Conservation (phyloP, 805 yeast species). For the Starmerella ratchasimensis region DNA sequence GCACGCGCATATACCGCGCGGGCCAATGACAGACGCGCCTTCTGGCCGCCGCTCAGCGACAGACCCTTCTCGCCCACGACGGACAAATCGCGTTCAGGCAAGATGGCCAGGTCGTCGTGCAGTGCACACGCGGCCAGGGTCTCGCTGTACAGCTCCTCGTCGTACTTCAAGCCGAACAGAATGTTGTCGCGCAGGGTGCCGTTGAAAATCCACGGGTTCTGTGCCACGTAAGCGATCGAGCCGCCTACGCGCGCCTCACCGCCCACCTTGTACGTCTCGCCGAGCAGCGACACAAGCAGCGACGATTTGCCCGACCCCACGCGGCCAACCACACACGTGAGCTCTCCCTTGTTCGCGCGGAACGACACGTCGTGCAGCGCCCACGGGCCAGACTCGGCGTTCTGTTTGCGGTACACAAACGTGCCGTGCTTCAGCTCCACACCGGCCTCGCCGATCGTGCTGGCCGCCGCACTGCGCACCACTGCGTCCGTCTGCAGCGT, state of each 20-base stretch:
- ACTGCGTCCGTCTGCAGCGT: constrained; percentile 80
- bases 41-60: constrained; percentile 80
- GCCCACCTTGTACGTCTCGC: constrained; percentile 62
- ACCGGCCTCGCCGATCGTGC: constrained; percentile 50
- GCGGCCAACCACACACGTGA: constrained; percentile 75
- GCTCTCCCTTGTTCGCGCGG: constrained; percentile 59
- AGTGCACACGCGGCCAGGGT: constrained; percentile 56
- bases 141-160: constrained; percentile 37
- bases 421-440: constrained; percentile 28
- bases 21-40: constrained; percentile 67
- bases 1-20: constrained; percentile 60
- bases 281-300: constrained; percentile 62
- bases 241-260: constrained; percentile 69
- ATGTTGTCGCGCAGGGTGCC: constrained; percentile 76
- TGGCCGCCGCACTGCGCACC: constrained; percentile 43
- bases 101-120: constrained; percentile 45
- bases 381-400: constrained; percentile 32
- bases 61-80: constrained; percentile 81
- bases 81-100: constrained; percentile 65
- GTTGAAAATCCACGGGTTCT: constrained; percentile 93
- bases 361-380: constrained; percentile 60
- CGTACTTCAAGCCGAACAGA: constrained; percentile 46
- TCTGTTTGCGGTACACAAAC: constrained; percentile 46
- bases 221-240: constrained; percentile 73
- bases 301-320: constrained; percentile 89